Percentiles rank a stretch among this genome's conserved stretches.
Evolutionary conservation across 768 basidiomycete species (phyloP).

Genomic region (Tulasnella calospora): DNA sequence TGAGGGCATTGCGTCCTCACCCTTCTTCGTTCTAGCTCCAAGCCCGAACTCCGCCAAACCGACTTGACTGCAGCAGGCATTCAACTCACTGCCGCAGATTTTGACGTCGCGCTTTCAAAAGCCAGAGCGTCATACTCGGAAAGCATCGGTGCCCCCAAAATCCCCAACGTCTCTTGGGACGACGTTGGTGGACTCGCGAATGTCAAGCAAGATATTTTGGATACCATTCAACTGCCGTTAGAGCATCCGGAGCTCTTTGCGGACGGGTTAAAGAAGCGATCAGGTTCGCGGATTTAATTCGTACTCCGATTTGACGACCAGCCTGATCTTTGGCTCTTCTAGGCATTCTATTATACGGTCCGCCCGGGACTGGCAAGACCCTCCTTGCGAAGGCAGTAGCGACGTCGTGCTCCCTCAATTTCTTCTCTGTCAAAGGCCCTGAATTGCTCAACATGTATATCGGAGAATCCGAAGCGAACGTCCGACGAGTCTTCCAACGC

Average conservation of each 20-base stretch:
- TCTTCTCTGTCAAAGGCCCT: constrained; percentile 93
- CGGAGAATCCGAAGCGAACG: constrained; percentile 97
- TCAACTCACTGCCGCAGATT: constrained; percentile 51
- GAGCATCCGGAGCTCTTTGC: constrained; percentile 87
- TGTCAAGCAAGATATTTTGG: constrained; percentile 89
- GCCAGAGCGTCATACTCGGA: constrained; percentile 78
- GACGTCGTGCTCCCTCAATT: constrained; percentile 89
- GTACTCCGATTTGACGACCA: background rate
- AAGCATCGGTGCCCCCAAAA: constrained; percentile 94
- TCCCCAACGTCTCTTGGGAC: constrained; percentile 93
- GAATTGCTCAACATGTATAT: constrained; percentile 98
- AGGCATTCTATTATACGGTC: constrained; percentile 91
- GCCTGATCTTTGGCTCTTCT: background rate
- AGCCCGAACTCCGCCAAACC: background rate
- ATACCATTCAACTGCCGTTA: constrained; percentile 89
- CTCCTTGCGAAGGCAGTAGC: constrained; percentile 94
- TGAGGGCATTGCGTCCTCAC: background rate
- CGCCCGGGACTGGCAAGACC: constrained; percentile 94
- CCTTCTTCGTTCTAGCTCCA: background rate
- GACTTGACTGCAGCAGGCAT: constrained; percentile 39
- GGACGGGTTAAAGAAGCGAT: constrained; percentile 90
- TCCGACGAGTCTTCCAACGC: constrained; percentile 83
- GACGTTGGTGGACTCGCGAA: constrained; percentile 87
- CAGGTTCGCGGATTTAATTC: constrained; percentile 51
- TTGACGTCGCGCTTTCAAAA: constrained; percentile 63